phyloP scores from a whole-genome alignment of 169 alveolate species.

The Cryptosporidium xiaoi region DNA sequence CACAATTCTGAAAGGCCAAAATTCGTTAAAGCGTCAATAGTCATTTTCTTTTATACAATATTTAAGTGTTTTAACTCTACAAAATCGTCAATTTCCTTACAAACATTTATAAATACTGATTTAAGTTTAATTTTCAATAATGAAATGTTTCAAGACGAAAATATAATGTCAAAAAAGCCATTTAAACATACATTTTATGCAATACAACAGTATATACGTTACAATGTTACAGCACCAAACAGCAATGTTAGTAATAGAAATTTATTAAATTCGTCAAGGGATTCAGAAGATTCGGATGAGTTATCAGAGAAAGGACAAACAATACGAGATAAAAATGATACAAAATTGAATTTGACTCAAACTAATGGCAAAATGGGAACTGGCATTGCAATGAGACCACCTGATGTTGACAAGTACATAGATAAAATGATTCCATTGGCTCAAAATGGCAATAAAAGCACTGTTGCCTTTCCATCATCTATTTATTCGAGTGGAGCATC shows the following conservation, averaged over 20 bases:
- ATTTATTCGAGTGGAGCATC: slow-evolving; percentile 25
- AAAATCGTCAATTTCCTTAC: slow-evolving; percentile 17
- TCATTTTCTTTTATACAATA: slow-evolving; percentile 75
- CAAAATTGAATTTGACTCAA: background rate
- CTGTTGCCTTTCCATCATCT: background rate
- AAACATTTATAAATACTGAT: slow-evolving; percentile 56
- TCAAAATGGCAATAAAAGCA: background rate
- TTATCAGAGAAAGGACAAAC: background rate
- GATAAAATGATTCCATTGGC: slow-evolving; percentile 66
- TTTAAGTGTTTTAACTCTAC: slow-evolving; percentile 27
- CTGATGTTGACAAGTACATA: slow-evolving; percentile 67
- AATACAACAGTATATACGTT: slow-evolving; percentile 56
- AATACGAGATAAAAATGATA: background rate
- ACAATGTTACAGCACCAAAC: slow-evolving; percentile 1
- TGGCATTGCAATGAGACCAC: slow-evolving; percentile 60
- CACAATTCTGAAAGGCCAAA: slow-evolving; percentile 81
- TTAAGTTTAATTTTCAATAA: slow-evolving; percentile 22
- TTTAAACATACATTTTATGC: slow-evolving; percentile 43
- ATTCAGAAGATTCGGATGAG: background rate
- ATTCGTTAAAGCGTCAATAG: slow-evolving; percentile 76
- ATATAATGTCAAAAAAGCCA: slow-evolving; percentile 7
- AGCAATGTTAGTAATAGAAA: background rate
- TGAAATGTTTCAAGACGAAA: slow-evolving; percentile 17
- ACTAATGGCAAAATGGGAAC: background rate
- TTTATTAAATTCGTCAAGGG: background rate